Percentiles rank a stretch among this genome's conserved stretches.
Conservation (phyloP, 352 stramenopile genomes). For the Phytophthora sp. region DNA sequence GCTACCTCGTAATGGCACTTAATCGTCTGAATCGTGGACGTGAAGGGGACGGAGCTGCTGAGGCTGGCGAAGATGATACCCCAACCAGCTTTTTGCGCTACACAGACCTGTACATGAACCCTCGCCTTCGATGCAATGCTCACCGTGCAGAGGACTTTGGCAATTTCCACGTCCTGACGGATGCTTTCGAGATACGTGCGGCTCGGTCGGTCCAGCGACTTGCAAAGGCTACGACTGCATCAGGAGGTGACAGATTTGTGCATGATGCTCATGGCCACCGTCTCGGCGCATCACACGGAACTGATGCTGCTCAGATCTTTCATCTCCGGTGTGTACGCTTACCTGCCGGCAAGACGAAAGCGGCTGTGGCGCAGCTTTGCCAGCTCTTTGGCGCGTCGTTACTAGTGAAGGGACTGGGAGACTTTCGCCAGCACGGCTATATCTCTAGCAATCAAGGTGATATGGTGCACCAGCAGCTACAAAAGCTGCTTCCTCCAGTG, state of each 20-base stretch:
- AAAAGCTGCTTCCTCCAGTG: constrained; percentile 41
- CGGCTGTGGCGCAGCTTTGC: constrained; percentile 43
- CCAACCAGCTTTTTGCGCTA: constrained; percentile 45
- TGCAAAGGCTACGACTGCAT: constrained; percentile 40
- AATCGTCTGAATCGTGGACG: constrained; percentile 10
- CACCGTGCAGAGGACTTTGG: constrained; percentile 42
- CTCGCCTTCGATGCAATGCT: constrained; percentile 43
- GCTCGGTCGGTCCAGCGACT: constrained; percentile 39
- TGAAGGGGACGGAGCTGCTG: constrained; percentile 12
- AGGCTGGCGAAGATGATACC: constrained; percentile 12
- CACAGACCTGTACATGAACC: constrained; percentile 37
- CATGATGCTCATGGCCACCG: constrained; percentile 56
- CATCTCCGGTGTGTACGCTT: constrained; percentile 41
- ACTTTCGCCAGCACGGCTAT: constrained; percentile 60
- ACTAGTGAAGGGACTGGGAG: constrained; percentile 44
- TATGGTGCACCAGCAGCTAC: constrained; percentile 41
- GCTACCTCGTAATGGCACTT: constrained; percentile 49
- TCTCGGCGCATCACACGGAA: constrained; percentile 54
- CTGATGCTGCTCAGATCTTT: constrained; percentile 52
- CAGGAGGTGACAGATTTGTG: constrained; percentile 45
- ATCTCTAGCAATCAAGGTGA: constrained; percentile 47
- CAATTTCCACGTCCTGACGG: constrained; percentile 44
- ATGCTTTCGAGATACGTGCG: constrained; percentile 50
- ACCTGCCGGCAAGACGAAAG: constrained; percentile 39
- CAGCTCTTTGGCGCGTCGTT: constrained; percentile 50